These are phyloP conservation scores for Fusarium poae DNA, from an alignment of 2,329 filamentous ascomycete species.

Conservation along the genomic window DNA sequence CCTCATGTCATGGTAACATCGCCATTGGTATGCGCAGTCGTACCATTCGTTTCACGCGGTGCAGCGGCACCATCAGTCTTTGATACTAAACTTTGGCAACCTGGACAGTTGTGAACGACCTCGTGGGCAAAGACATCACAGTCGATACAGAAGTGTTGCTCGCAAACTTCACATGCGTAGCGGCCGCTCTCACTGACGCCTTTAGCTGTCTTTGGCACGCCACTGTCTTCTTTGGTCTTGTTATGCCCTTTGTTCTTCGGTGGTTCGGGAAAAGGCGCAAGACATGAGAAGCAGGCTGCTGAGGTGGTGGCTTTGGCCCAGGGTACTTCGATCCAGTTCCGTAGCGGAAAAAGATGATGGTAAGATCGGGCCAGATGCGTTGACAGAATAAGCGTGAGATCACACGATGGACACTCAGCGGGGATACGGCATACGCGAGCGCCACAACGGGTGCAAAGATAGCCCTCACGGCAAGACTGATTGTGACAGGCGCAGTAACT, in stretches of 20 bases:
- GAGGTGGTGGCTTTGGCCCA: constrained; percentile 78
- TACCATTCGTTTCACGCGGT: constrained; percentile 50
- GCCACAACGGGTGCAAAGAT: constrained; percentile 88
- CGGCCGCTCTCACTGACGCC: constrained; percentile 86
- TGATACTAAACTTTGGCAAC: constrained; percentile 73
- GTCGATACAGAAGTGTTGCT: constrained; percentile 95
- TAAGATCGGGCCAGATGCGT: constrained; percentile 95
- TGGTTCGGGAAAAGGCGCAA: constrained; percentile 74
- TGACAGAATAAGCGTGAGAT: constrained; percentile 91
- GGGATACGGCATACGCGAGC: constrained; percentile 92
- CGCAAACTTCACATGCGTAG: constrained; percentile 90
- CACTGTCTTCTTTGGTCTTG: constrained; percentile 43
- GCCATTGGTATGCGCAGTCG: constrained; percentile 53
- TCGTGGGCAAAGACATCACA: constrained; percentile 97
- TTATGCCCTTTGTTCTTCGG: constrained; percentile 45
- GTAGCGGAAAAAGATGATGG: constrained; percentile 89
- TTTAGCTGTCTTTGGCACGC: constrained; percentile 56
- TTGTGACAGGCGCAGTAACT: constrained; percentile 94
- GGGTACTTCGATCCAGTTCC: constrained; percentile 90
- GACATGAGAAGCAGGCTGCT: constrained; percentile 82
- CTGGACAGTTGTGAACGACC: constrained; percentile 94
- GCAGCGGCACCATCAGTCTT: constrained; percentile 32
- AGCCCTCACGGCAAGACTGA: constrained; percentile 83
- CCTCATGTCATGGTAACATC: constrained; percentile 58
- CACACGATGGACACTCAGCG: constrained; percentile 90